A percentile compares a stretch with the other conserved stretches of the same genome.
Conservation (phyloP, 305 asterid species). For the Solanum hybrid region DNA sequence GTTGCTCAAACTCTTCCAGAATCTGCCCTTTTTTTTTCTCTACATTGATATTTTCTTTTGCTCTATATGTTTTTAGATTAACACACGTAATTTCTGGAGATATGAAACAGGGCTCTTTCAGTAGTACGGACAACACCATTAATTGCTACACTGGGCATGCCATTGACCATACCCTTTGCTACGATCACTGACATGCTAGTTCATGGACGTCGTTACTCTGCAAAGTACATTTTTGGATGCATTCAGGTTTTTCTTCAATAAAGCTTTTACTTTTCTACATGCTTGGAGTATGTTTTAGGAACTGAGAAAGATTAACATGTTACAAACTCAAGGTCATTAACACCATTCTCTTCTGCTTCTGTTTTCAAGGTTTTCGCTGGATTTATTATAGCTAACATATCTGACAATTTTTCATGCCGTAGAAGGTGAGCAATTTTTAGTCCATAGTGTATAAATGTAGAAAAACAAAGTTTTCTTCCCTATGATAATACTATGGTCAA, state of each 20-base stretch:
- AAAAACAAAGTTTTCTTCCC: not conserved
- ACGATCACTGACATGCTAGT: constrained; percentile 74
- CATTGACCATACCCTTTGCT: constrained; percentile 69
- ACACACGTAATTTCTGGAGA: not conserved
- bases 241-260: constrained; percentile 37
- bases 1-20: not conserved
- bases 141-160: constrained; percentile 73
- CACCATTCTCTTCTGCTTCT: not conserved
- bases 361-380: constrained; percentile 67
- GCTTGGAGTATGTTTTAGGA: not conserved
- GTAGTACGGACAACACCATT: constrained; percentile 68
- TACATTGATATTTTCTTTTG: not conserved
- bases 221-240: constrained; percentile 59
- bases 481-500: not conserved
- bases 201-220: constrained; percentile 60
- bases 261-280: not conserved
- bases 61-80: not conserved
- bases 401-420: constrained; percentile 35
- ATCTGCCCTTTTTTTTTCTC: not conserved
- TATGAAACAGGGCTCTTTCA: constrained; percentile 55
- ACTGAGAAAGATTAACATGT: not conserved
- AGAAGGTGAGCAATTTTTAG: constrained; percentile 14
- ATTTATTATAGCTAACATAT: constrained; percentile 49
- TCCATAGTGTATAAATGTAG: not conserved
- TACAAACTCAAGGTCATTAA: constrained; percentile 2